These are phyloP conservation scores for Colletotrichum neosansevieriae DNA, from an alignment of 2,329 filamentous ascomycete species.

Conservation along the genomic window DNA sequence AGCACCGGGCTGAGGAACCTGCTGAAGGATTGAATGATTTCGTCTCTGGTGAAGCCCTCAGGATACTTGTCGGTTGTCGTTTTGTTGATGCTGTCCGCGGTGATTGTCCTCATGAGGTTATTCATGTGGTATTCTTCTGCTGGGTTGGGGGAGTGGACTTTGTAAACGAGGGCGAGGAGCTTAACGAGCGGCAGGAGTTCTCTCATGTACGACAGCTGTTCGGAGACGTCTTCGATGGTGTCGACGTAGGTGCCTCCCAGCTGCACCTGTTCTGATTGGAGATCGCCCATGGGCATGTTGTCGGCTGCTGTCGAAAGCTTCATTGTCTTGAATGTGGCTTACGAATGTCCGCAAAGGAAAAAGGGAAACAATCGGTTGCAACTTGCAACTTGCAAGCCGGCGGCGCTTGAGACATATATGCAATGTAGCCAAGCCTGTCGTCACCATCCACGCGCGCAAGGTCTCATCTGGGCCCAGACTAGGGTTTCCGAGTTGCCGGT, in stretches of 20 bases:
- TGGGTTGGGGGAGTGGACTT: slow-evolving; percentile 45
- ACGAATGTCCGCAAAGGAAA: not conserved
- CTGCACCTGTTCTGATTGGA: slow-evolving; percentile 29
- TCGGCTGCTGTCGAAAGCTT: slow-evolving; percentile 22
- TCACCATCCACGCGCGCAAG: slow-evolving; percentile 23
- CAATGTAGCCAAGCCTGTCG: slow-evolving; percentile 17
- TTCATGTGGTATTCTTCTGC: slow-evolving; percentile 47
- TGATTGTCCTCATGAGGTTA: slow-evolving; percentile 49
- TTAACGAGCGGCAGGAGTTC: slow-evolving; percentile 49
- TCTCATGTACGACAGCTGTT: slow-evolving; percentile 47
- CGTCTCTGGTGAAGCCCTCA: slow-evolving; percentile 43
- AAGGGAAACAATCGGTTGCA: too few relatives aligned
- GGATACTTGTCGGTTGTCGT: slow-evolving; percentile 32
- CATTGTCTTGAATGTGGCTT: slow-evolving; percentile 9
- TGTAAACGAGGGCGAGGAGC: slow-evolving; percentile 50
- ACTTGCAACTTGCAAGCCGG: too few relatives aligned
- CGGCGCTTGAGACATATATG: slow-evolving; percentile 20
- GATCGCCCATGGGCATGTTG: slow-evolving; percentile 20
- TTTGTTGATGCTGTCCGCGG: slow-evolving; percentile 33
- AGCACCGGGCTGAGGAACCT: slow-evolving; percentile 48
- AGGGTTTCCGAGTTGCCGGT: slow-evolving; percentile 25
- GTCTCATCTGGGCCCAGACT: slow-evolving; percentile 19
- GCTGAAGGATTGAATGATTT: slow-evolving; percentile 49
- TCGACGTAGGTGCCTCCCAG: slow-evolving; percentile 43
- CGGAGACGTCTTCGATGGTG: slow-evolving; percentile 48